phyloP scores from a whole-genome alignment of 192 early-diverging fungal genomes.

The Backusella morwellensis region DNA sequence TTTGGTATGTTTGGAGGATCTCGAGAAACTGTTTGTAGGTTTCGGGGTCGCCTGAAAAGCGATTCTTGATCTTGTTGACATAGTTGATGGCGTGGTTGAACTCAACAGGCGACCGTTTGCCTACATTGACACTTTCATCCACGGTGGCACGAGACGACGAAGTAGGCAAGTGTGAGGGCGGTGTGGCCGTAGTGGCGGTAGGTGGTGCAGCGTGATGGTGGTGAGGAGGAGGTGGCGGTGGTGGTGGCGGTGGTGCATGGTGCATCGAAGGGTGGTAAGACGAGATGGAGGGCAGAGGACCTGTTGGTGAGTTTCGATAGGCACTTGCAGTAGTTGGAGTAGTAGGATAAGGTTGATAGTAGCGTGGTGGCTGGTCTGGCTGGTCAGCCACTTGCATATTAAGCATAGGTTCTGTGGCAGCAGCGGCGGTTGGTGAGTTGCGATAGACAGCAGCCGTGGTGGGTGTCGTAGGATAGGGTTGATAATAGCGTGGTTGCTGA shows the following conservation, averaged over 20 bases:
- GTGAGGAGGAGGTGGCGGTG: not conserved
- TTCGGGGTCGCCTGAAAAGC: conserved; percentile 89
- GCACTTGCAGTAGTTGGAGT: not conserved
- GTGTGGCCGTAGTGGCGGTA: not conserved
- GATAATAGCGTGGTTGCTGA: conserved; percentile 8
- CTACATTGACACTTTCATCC: not conserved
- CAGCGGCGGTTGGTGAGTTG: not conserved
- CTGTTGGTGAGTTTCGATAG: not conserved
- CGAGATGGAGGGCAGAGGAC: not conserved
- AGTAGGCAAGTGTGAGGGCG: not conserved
- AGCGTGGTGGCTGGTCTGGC: not conserved
- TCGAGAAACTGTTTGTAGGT: conserved; percentile 97
- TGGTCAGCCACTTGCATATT: not conserved
- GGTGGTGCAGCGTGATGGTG: not conserved
- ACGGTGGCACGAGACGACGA: not conserved
- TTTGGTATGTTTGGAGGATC: conserved; percentile 96
- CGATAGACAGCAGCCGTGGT: not conserved
- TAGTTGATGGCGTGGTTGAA: conserved; percentile 99
- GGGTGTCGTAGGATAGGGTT: not conserved
- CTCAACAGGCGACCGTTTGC: conserved; percentile 78
- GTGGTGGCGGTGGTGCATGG: not conserved
- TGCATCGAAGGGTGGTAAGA: not conserved
- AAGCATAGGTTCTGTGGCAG: not conserved
- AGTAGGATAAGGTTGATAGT: not conserved
- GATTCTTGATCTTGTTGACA: conserved; percentile 99